Percentiles rank a stretch among this genome's conserved stretches.
Conservation (phyloP, 139 green algal species). For the Zygnema cylindricum region DNA sequence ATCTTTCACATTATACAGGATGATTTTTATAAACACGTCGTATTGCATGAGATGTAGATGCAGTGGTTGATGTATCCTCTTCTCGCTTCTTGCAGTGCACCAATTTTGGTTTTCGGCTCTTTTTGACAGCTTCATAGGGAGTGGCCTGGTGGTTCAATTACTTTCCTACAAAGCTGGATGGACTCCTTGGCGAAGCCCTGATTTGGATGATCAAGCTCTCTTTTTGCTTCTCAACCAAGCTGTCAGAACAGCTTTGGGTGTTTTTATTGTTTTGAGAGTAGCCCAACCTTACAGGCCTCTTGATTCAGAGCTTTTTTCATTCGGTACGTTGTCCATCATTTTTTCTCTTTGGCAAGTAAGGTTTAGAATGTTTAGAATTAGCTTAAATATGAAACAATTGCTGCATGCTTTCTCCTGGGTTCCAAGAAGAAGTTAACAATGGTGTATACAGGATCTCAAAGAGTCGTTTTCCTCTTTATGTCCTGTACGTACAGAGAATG, state of each 20-base stretch:
- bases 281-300: conserved; percentile 31
- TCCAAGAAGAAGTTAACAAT: no score
- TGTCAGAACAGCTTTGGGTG: conserved; percentile 9
- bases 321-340: conserved; percentile 17
- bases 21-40: not conserved
- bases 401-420: no score
- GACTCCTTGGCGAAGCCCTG: not conserved
- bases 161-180: not conserved
- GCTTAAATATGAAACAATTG: no score
- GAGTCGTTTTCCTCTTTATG: no score
- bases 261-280: not conserved
- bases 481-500: no score
- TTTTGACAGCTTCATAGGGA: not conserved
- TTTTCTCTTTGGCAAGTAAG: not conserved
- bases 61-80: not conserved
- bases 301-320: conserved; percentile 9
- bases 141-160: not conserved
- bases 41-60: not conserved
- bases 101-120: conserved; percentile 6
- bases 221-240: conserved; percentile 35
- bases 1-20: not conserved
- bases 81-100: not conserved
- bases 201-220: conserved; percentile 15
- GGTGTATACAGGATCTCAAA: no score
- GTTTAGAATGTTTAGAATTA: not conserved